phyloP scores from a whole-genome alignment of 2,329 filamentous ascomycete genomes.

The Rhynchosporium agropyri region DNA sequence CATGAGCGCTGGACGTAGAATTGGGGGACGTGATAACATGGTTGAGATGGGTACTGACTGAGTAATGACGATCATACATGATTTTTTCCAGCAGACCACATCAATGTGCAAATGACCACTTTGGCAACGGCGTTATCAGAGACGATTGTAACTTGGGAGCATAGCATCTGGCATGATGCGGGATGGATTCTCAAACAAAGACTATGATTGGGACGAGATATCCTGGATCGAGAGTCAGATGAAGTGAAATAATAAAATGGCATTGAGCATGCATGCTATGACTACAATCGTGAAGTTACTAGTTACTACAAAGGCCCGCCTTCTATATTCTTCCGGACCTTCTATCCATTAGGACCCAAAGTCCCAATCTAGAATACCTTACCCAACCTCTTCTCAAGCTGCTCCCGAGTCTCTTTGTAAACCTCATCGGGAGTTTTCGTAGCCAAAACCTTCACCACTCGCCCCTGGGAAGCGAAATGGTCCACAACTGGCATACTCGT shows the following conservation, averaged over 20 bases:
- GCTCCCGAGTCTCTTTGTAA: conserved; percentile 55
- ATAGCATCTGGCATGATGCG: conserved; percentile 42
- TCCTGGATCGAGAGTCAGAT: conserved; percentile 19
- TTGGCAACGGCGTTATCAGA: conserved; percentile 35
- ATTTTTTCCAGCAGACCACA: conserved; percentile 7
- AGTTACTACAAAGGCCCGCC: conserved; percentile 19
- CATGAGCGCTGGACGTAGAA: conserved; percentile 49
- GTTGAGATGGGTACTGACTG: conserved; percentile 44
- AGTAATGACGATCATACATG: conserved; percentile 18
- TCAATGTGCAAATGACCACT: conserved; percentile 20
- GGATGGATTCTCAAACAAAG: conserved; percentile 26
- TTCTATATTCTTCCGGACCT: conserved; percentile 12
- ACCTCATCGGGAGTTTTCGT: conserved; percentile 66
- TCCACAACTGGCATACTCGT: conserved; percentile 98
- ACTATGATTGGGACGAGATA: conserved; percentile 22
- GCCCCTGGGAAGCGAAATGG: conserved; percentile 73
- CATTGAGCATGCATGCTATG: conserved; percentile 28
- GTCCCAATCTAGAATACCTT: conserved; percentile 44
- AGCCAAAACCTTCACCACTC: conserved; percentile 80
- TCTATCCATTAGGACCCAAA: conserved; percentile 10
- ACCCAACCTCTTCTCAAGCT: conserved; percentile 54
- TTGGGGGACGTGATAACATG: conserved; percentile 40
- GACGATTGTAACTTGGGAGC: conserved; percentile 38
- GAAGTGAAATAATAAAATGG: conserved; percentile 28
- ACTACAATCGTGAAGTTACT: conserved; percentile 29